Conservation (phyloP, 768 basidiomycete species). For the Tylopilus plumbeoviolaceoides region DNA sequence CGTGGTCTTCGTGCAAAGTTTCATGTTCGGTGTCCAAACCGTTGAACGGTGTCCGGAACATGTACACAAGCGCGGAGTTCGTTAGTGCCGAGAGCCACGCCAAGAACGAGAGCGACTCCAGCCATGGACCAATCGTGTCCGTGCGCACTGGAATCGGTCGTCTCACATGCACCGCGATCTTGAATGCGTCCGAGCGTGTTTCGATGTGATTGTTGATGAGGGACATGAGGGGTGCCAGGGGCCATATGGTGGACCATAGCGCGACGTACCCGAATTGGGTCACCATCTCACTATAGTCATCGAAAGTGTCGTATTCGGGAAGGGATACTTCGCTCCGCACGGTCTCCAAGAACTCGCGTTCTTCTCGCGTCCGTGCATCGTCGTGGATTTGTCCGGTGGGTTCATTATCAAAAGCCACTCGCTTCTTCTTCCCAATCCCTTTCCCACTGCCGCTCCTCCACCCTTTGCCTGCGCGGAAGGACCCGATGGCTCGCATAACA, state of each 20-base stretch:
- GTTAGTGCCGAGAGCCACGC: conserved; percentile 87
- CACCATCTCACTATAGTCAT: conserved; percentile 95
- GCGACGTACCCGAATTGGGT: conserved; percentile 92
- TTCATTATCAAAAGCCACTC: conserved; percentile 71
- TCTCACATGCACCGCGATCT: conserved; percentile 81
- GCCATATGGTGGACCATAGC: conserved; percentile 94
- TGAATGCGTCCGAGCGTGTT: conserved; percentile 90
- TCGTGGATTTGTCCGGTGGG: conserved; percentile 25
- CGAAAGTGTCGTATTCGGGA: conserved; percentile 77
- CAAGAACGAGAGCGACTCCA: conserved; percentile 81
- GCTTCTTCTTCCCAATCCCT: conserved; percentile 48
- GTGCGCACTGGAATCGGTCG: conserved; percentile 84
- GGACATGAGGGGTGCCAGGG: conserved; percentile 84
- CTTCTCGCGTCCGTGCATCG: conserved; percentile 45
- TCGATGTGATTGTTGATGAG: conserved; percentile 92
- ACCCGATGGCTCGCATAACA: conserved; percentile 54
- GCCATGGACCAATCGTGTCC: conserved; percentile 93
- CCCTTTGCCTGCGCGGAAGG: conserved; percentile 45
- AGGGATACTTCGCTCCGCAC: conserved; percentile 75
- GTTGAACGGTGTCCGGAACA: conserved; percentile 60
- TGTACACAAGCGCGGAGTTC: conserved; percentile 86
- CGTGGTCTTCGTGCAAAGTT: conserved; percentile 12
- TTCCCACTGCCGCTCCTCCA: conserved; percentile 24
- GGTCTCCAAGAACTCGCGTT: conserved; percentile 73
- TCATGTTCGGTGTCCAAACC: conserved; percentile 1